Conservation (phyloP, 148 eudicot genomes). For the Hydrangea macrophylla region DNA sequence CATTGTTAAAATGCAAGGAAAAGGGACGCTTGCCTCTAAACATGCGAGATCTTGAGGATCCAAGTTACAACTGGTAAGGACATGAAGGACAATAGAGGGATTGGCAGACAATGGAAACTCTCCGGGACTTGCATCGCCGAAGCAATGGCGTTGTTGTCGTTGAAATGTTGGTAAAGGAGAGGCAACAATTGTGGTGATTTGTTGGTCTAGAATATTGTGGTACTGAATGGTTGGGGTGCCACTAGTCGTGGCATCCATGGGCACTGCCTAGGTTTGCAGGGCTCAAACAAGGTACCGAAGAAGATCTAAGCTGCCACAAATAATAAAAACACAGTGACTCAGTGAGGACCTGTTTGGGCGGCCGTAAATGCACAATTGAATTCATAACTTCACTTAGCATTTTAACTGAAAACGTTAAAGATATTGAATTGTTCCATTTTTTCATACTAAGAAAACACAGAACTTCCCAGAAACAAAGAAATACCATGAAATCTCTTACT, state of each 20-base stretch:
- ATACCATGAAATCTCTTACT: no score
- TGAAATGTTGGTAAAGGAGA: slow-evolving; percentile 47
- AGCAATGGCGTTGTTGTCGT: slow-evolving; percentile 75
- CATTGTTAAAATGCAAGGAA: neutral
- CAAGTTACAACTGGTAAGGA: slow-evolving; percentile 67
- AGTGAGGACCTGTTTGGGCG: no score
- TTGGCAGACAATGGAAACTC: slow-evolving; percentile 85
- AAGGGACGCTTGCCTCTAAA: slow-evolving; percentile 74
- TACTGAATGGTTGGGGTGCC: slow-evolving; percentile 64
- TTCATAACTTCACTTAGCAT: no score
- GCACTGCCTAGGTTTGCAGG: slow-evolving; percentile 66
- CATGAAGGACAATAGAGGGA: slow-evolving; percentile 82
- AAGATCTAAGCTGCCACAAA: slow-evolving; percentile 16
- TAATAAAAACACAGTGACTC: neutral
- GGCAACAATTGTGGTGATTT: slow-evolving; percentile 43
- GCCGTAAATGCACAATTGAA: no score
- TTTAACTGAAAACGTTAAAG: no score
- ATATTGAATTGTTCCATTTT: no score
- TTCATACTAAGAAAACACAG: no score
- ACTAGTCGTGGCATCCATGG: slow-evolving; percentile 87
- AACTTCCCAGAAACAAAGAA: no score
- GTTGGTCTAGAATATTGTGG: slow-evolving; percentile 72
- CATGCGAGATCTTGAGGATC: slow-evolving; percentile 90
- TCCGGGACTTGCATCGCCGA: slow-evolving; percentile 71
- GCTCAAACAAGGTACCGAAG: slow-evolving; percentile 37